These are phyloP conservation scores for Plasmodium sp. DNA, from an alignment of 169 alveolate species.

Conservation along the genomic window DNA sequence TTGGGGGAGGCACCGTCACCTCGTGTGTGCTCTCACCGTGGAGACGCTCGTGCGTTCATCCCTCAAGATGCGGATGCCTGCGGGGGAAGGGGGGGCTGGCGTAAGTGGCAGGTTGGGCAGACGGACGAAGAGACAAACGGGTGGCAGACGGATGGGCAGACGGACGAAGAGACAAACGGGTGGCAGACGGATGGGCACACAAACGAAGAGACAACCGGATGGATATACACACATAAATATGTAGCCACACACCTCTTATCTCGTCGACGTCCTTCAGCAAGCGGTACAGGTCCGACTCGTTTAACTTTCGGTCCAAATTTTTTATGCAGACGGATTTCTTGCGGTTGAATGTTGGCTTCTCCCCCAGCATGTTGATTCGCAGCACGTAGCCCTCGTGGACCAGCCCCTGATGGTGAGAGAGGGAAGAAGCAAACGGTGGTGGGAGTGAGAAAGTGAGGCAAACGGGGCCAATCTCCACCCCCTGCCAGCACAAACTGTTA, in stretches of 20 bases:
- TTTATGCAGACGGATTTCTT: slow-evolving; percentile 41
- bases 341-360: neutral
- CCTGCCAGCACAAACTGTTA: neutral
- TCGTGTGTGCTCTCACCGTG: slow-evolving; percentile 11
- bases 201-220: too few species aligned
- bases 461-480: neutral
- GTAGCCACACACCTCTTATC: slow-evolving; percentile 13
- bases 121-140: neutral
- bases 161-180: too few species aligned
- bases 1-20: neutral
- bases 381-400: slow-evolving; percentile 43
- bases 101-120: neutral
- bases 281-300: slow-evolving; percentile 24
- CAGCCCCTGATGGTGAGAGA: slow-evolving; percentile 3
- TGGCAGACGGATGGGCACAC: neutral
- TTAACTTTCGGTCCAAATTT: slow-evolving; percentile 11
- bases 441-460: too few species aligned
- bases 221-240: too few species aligned
- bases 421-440: neutral
- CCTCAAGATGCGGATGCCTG: slow-evolving; percentile 41
- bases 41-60: slow-evolving; percentile 12
- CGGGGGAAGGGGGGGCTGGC: neutral
- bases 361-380: slow-evolving; percentile 35
- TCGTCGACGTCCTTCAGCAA: slow-evolving; percentile 34
- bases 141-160: neutral